Evolutionary conservation across 345 rosid species (phyloP), one percentile per base, ranked within the genome.

Genomic region (Conringia planisiliqua): DNA sequence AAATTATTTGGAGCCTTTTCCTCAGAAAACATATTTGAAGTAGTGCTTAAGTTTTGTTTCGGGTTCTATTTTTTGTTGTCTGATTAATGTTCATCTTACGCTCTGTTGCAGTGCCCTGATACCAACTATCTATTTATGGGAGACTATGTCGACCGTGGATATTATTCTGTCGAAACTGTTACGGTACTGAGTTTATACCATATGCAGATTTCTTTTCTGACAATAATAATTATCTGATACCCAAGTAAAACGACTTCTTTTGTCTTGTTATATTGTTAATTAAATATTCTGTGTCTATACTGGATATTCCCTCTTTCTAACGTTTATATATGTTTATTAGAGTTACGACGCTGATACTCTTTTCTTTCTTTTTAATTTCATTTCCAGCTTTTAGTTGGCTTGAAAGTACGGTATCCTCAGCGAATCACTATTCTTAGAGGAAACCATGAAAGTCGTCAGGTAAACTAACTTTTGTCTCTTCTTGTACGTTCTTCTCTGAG

Each of bases 121-220:
- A 92, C 98, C 64, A 95, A 95, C 82, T 95, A 92, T 87, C 80
- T 95, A 80, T 95, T 95, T 80, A 95, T 92, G 96, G 99, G 99
- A 76, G 99, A 95, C 81, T 95, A 95, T 65, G 98, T 95, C 62
- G 97, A 95, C 71, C 97, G 96, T 77, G 99, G 99, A 10, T 95
- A 90, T 83, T 92, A 95, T 81, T 95, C 99, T 77, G 98, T 92
- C 11, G 98, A 95, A 85, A 95, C 99, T 59, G 98, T 95, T 54
- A 89, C 98, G 76, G 97, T 90, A 86, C 64, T 76, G 76, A 44
- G 50, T 18, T 62, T 32, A 47, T 64, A 46, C 57, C n/a, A 18
- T 71, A 40, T 39, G n/a, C 62, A 36, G 7, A 55, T 64, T 17
- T n/a, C 16, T 36, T 62, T 51, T 55, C 33, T 35, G 39, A 16